These are phyloP conservation scores for Cavenderia fasciculata DNA, from an alignment of 78 protist species.

Conservation along the genomic window DNA sequence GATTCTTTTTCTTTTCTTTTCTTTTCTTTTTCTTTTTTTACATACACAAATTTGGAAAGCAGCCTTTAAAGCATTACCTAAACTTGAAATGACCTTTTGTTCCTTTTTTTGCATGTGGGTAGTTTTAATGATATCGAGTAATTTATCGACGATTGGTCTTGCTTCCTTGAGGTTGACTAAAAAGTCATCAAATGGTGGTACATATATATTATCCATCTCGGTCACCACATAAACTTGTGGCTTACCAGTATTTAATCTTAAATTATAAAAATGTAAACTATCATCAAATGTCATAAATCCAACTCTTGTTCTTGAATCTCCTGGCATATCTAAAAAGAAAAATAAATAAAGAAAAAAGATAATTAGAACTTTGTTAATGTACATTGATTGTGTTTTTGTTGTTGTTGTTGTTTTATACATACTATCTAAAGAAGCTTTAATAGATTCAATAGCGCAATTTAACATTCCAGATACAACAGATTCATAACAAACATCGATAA, in stretches of 20 bases:
- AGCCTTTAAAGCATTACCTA: conserved; percentile 74
- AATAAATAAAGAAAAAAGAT: too few species aligned
- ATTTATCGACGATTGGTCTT: conserved; percentile 16
- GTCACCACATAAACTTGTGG: conserved; percentile 85
- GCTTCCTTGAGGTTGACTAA: conserved; percentile 73
- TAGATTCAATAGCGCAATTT: conserved; percentile 63
- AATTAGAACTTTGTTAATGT: not conserved
- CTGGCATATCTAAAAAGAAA: conserved; percentile 8
- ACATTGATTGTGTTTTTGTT: not conserved
- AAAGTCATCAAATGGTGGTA: conserved; percentile 79
- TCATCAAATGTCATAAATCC: conserved; percentile 82
- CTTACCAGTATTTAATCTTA: conserved; percentile 27
- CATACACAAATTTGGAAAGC: conserved; percentile 63
- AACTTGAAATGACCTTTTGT: conserved; percentile 72
- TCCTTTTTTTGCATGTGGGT: conserved; percentile 29
- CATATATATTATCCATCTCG: conserved; percentile 47
- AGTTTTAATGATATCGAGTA: conserved; percentile 35
- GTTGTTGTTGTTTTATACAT: not conserved
- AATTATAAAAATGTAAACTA: conserved; percentile 74
- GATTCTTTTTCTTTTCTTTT: not conserved
- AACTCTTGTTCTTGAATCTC: conserved; percentile 64
- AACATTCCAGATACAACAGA: conserved; percentile 80
- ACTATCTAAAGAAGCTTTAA: conserved; percentile 55
- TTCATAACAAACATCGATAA: conserved; percentile 87
- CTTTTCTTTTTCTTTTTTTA: not conserved